Conservation (phyloP, 352 stramenopile species). For the Phytopythium chamaehyphon region DNA sequence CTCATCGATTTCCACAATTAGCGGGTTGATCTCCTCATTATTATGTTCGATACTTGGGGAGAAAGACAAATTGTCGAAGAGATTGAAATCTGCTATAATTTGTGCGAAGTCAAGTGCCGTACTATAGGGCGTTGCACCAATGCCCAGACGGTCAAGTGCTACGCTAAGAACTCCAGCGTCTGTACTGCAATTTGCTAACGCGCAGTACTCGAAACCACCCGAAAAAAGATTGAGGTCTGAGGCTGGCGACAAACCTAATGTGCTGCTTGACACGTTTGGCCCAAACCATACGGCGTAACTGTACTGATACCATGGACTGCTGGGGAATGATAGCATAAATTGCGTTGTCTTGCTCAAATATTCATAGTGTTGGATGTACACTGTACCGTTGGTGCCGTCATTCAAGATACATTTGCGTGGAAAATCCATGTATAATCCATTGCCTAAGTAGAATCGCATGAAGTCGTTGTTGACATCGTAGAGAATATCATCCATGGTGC, state of each 20-base stretch:
- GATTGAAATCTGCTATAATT: conserved; percentile 3
- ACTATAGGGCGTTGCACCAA: neutral
- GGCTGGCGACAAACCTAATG: no score
- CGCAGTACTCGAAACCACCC: conserved; percentile 18
- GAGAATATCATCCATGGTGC: neutral
- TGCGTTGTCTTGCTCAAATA: no score
- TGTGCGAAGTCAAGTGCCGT: neutral
- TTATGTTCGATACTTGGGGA: neutral
- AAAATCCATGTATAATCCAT: neutral
- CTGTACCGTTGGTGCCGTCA: neutral
- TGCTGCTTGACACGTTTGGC: no score
- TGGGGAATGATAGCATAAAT: neutral
- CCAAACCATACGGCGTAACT: conserved; percentile 2
- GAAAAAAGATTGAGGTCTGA: conserved; percentile 8
- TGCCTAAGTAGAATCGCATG: neutral
- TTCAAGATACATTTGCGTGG: neutral
- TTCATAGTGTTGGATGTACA: neutral
- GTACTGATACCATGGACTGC: neutral
- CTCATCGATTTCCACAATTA: conserved; percentile 4
- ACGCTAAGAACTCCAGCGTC: conserved; percentile 10
- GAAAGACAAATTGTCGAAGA: conserved; percentile 4
- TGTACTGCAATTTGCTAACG: conserved; percentile 10
- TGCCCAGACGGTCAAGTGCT: conserved; percentile 8
- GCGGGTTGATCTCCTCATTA: neutral
- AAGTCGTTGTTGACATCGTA: neutral